These are phyloP conservation scores for Neckera pumila DNA, from an alignment of 225 moss, liverwort and hornwort genomes.

Conservation along the genomic window DNA sequence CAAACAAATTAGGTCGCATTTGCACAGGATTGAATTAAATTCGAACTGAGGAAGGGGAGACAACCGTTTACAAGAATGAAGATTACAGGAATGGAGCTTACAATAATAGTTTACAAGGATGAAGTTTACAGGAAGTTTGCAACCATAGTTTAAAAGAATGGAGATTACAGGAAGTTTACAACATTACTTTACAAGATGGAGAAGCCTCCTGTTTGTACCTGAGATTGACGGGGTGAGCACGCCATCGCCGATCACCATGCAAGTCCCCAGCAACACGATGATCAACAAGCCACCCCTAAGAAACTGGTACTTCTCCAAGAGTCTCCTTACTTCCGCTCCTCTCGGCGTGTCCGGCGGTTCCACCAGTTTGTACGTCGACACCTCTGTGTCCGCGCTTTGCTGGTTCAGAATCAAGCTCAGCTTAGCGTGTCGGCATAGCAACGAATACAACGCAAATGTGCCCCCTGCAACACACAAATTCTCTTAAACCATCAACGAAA, in stretches of 20 bases:
- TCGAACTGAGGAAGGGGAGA: neutral
- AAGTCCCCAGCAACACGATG: conserved; percentile 57
- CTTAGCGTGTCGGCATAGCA: conserved; percentile 71
- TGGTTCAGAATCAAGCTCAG: conserved; percentile 72
- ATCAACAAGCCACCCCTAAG: conserved; percentile 46
- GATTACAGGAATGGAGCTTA: neutral
- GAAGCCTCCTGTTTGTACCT: conserved; percentile 18
- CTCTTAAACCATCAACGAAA: neutral
- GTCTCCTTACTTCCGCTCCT: conserved; percentile 23
- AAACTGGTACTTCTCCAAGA: conserved; percentile 34
- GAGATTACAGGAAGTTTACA: neutral
- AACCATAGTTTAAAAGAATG: neutral
- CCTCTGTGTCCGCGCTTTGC: conserved; percentile 60
- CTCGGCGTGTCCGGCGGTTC: conserved; percentile 16
- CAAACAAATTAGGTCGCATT: neutral
- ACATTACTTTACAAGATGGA: neutral
- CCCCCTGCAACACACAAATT: conserved; percentile 32
- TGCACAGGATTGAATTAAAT: neutral
- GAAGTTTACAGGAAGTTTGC: neutral
- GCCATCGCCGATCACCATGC: conserved; percentile 91
- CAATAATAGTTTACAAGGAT: neutral
- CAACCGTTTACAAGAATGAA: neutral
- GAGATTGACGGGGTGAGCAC: conserved; percentile 84
- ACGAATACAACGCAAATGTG: conserved; percentile 79
- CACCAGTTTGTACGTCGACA: conserved; percentile 61